phyloP scores from a whole-genome alignment of 2,329 filamentous ascomycete genomes.

The Colletotrichum viniferum region DNA sequence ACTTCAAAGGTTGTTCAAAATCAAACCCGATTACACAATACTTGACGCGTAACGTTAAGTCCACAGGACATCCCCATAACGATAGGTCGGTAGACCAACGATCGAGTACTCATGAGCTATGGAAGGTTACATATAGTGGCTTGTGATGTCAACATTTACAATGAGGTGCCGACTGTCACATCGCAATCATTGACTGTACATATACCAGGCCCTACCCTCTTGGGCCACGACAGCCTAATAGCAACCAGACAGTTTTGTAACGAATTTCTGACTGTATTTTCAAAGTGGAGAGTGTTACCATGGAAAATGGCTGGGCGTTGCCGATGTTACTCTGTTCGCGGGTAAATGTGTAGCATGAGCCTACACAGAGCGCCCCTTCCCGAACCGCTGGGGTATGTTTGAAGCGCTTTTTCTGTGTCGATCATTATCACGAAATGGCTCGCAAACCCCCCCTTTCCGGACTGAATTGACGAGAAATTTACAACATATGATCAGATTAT shows the following conservation, averaged over 20 bases:
- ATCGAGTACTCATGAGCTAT: accelerated
- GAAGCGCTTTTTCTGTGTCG: neutral
- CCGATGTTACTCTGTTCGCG: neutral
- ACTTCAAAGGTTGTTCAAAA: neutral
- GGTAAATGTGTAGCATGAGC: neutral
- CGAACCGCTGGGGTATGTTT: neutral
- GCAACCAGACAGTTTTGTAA: neutral
- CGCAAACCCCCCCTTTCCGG: neutral
- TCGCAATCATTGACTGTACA: neutral
- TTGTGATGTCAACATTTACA: neutral
- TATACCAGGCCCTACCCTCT: neutral
- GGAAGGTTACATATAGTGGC: neutral
- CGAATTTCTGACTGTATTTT: neutral
- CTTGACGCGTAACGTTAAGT: neutral
- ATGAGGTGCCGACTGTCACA: accelerated
- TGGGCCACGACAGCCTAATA: neutral
- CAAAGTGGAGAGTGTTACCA: neutral
- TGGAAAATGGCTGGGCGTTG: neutral
- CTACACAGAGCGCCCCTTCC: neutral
- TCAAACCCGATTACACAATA: neutral
- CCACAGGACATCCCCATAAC: neutral
- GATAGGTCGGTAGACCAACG: neutral
- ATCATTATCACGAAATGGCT: neutral
- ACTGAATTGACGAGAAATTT: neutral
- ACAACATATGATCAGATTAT: neutral